Base-by-base conservation (phyloP, 495 filamentous ascomycete genomes). In the Neurospora sp. region DNA sequence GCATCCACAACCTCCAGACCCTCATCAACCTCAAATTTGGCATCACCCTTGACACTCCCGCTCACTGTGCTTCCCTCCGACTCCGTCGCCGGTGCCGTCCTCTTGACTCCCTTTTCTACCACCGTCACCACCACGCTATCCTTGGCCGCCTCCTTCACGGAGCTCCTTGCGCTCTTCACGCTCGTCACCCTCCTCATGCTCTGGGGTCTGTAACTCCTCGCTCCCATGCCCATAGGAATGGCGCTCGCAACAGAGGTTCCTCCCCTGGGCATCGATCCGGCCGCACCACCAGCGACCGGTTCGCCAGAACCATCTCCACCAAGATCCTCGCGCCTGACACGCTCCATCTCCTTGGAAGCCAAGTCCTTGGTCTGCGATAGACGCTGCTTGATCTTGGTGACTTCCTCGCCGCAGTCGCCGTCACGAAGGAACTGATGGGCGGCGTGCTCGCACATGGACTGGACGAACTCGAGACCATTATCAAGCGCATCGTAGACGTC, bases 341-440 rank as follows among this genome's bases (percentile, higher is more conserved):
- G 84, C 73, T 89, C 89, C 18, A 90, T 84, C 72, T 93, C 83
- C 53, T 83, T 79, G 71, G 88, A 83, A 5, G 90, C 88, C 37
- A 86, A 75, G 70, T 88, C 88, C 73, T 88, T 85, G 14, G 90
- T 87, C 76, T 92, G 88, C 16, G 72, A 76, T 35, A 91, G 82
- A 3, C 85, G 82, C 70, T 83, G 82, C 77, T 90, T 88, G 59
- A 94, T 91, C 38, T 88, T 89, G 14, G 86, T 83, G 18, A 96
- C 86, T 81, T 97, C 92, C 27, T 87, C 85, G 20, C 82, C 84
- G 81, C 94, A 97, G 73, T 94, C 90, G 27, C 94, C 94, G 70
- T 92, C 89, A 27, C 94, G 88, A 14, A 97, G 85, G 72, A 96
- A 93, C 78, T 96, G 92, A 79, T 95, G 94, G 2, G 94, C 94